A percentile compares a stretch with the other conserved stretches of the same genome.
Conservation (phyloP, 768 basidiomycete species). For the Rhodotorula toruloides region DNA sequence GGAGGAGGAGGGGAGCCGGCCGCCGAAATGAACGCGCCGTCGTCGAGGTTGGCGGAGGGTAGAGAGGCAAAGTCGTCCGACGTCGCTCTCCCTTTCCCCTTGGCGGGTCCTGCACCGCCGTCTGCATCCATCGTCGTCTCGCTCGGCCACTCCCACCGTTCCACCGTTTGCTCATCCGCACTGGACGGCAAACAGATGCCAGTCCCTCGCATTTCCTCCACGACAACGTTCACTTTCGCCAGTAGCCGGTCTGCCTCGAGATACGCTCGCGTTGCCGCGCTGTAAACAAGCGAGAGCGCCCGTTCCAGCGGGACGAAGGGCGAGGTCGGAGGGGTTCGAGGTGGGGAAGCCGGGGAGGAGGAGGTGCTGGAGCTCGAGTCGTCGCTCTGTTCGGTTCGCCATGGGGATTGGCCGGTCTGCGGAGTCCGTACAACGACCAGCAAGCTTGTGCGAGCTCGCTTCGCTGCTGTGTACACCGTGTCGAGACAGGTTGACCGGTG, state of each 20-base stretch:
- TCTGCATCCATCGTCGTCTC: background rate
- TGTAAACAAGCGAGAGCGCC: conserved; percentile 17
- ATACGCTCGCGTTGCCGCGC: conserved; percentile 7
- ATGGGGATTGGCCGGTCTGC: background rate
- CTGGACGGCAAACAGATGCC: background rate
- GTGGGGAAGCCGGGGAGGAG: conserved; percentile 9
- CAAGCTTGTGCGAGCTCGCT: background rate
- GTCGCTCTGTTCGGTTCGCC: background rate
- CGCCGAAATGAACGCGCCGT: no score
- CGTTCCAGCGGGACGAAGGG: conserved; percentile 26
- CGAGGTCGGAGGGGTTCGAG: background rate
- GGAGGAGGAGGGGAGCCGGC: background rate
- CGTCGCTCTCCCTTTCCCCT: background rate
- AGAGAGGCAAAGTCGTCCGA: no score
- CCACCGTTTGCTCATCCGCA: background rate
- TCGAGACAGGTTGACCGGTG: background rate
- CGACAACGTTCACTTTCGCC: conserved; percentile 22
- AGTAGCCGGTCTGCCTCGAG: background rate
- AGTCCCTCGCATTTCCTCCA: conserved; percentile 12
- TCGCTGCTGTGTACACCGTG: background rate
- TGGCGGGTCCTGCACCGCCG: background rate
- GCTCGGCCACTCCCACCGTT: background rate
- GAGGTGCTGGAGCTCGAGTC: background rate
- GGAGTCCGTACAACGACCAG: background rate
- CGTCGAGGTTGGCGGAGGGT: no score